Conservation (phyloP, 1,284 basidiomycete species). For the Boletus hoseneyae region DNA sequence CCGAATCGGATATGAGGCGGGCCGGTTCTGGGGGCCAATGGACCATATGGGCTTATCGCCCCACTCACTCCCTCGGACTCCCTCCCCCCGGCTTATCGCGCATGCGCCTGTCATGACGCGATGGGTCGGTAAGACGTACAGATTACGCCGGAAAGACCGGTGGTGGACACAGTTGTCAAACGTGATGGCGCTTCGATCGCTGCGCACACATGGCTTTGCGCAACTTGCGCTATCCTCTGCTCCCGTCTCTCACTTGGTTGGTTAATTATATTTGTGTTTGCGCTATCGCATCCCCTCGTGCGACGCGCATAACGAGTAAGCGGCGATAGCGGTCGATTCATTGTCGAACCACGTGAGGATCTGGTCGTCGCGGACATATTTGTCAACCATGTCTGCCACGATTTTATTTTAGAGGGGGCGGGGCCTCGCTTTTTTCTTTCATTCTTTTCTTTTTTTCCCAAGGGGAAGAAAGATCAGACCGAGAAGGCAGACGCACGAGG, state of each 20-base stretch:
- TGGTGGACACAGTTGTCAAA: conserved; percentile 3
- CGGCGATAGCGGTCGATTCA: not conserved
- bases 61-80: too few relatives aligned
- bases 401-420: not conserved
- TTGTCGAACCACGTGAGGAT: not conserved
- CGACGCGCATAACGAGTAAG: not conserved
- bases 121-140: not conserved
- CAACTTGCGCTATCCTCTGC: not conserved
- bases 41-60: conserved; percentile 10
- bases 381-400: not conserved
- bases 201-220: conserved; percentile 15
- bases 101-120: not conserved
- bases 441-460: not conserved
- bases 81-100: conserved; percentile 4
- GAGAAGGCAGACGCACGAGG: not conserved
- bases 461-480: not conserved
- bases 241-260: not conserved
- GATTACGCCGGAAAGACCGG: not conserved
- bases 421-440: too few relatives aligned
- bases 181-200: conserved; percentile 2
- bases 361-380: not conserved
- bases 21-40: not conserved
- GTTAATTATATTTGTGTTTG: conserved; percentile 16
- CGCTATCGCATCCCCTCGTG: not conserved
- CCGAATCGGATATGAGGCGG: too few relatives aligned